A percentile compares a stretch with the other conserved stretches of the same genome.
Evolutionary conservation across 1,284 basidiomycete species (phyloP).

Genomic region (Irpex lacteus): DNA sequence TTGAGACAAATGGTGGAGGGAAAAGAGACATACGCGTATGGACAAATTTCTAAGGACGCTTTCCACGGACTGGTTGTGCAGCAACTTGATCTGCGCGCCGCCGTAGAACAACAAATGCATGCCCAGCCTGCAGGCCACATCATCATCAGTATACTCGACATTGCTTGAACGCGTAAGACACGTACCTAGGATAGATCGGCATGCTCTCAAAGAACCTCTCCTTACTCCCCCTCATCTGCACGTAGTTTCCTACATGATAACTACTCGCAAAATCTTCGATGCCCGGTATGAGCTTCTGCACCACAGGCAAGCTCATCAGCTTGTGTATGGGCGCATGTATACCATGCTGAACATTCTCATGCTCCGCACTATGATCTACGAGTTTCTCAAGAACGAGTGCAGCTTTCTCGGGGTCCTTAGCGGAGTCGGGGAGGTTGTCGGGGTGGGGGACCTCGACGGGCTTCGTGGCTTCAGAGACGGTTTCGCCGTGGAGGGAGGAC

Average conservation of each 20-base stretch:
- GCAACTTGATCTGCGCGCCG: constrained; percentile 46
- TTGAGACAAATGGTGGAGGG: too few species aligned
- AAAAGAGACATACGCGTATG: constrained; percentile 44
- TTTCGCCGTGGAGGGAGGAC: constrained; percentile 17
- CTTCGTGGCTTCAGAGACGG: constrained; percentile 17
- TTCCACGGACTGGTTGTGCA: constrained; percentile 55
- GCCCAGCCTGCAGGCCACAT: constrained; percentile 39
- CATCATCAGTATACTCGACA: constrained; percentile 18
- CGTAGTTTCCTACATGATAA: constrained; percentile 67
- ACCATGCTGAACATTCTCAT: constrained; percentile 37
- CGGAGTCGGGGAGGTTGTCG: constrained; percentile 24
- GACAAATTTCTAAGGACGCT: constrained; percentile 64
- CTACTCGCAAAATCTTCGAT: constrained; percentile 49
- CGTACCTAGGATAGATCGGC: constrained; percentile 65
- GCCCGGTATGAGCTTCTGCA: constrained; percentile 50
- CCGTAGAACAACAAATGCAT: constrained; percentile 82
- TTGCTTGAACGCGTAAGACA: neutral
- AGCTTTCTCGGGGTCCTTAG: constrained; percentile 19
- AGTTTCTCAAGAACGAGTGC: constrained; percentile 36
- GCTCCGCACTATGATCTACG: constrained; percentile 39
- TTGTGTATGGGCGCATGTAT: constrained; percentile 39
- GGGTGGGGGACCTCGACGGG: constrained; percentile 28
- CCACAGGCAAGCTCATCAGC: constrained; percentile 32
- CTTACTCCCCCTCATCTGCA: constrained; percentile 55
- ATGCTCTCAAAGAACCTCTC: constrained; percentile 76